Conservation (phyloP, 352 stramenopile species). For the Discostella stelligera region DNA sequence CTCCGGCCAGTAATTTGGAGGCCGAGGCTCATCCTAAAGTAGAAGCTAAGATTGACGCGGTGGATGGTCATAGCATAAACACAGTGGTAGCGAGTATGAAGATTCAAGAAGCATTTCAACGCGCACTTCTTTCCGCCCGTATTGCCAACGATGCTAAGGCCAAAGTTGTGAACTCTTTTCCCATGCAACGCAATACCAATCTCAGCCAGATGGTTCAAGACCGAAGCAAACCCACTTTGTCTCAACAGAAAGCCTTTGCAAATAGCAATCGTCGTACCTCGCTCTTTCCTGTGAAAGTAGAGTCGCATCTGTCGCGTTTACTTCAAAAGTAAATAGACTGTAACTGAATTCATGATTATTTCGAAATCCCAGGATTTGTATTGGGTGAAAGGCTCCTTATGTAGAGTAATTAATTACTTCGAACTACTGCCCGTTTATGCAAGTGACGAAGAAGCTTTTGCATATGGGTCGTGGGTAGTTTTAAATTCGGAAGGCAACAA, state of each 20-base stretch:
- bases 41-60: background rate
- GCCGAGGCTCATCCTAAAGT: background rate
- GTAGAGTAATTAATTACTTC: too few species aligned
- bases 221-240: slow-evolving; percentile 29
- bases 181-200: slow-evolving; percentile 2
- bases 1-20: background rate
- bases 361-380: background rate
- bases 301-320: slow-evolving; percentile 33
- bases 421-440: too few species aligned
- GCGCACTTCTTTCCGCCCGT: slow-evolving; percentile 31
- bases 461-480: too few species aligned
- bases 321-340: slow-evolving; percentile 16
- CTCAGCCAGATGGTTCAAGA: slow-evolving; percentile 30
- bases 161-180: slow-evolving; percentile 7
- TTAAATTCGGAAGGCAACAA: too few species aligned
- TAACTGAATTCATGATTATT: background rate
- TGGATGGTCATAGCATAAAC: background rate
- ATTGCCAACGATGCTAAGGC: slow-evolving; percentile 47
- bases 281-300: slow-evolving; percentile 43
- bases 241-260: slow-evolving; percentile 41
- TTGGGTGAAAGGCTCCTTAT: too few species aligned
- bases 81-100: slow-evolving; percentile 17
- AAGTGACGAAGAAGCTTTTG: too few species aligned
- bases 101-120: slow-evolving; percentile 46
- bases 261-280: slow-evolving; percentile 23